Percentiles rank a stretch among this genome's conserved stretches.
Conservation (phyloP, 371 early-diverging fungal species). For the Rhizopus sp. region DNA sequence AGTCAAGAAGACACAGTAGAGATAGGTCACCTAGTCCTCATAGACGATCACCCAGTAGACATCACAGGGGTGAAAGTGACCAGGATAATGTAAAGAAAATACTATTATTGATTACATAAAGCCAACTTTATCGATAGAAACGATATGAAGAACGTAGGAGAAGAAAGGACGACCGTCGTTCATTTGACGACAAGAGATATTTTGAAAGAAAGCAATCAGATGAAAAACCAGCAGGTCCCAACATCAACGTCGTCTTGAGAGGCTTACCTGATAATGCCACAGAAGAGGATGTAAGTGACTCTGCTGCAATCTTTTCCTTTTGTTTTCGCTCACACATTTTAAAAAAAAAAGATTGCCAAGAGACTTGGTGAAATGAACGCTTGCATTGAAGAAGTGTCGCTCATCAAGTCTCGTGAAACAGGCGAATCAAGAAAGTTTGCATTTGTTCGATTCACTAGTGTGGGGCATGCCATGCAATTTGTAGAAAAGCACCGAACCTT, state of each 20-base stretch:
- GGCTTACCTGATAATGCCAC: constrained; percentile 41
- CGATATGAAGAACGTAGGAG: constrained; percentile 4
- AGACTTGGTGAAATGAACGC: constrained; percentile 25
- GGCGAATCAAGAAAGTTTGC: constrained; percentile 65
- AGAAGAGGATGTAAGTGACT: constrained; percentile 44
- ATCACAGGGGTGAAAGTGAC: background rate
- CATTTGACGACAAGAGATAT: constrained; percentile 10
- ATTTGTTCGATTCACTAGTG: constrained; percentile 64
- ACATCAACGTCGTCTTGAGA: constrained; percentile 52
- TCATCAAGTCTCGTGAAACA: constrained; percentile 56
- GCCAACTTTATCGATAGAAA: background rate
- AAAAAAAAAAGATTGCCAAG: constrained; percentile 26
- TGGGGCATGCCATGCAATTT: constrained; percentile 67
- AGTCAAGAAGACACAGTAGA: background rate
- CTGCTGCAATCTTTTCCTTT: background rate
- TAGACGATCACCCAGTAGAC: constrained; percentile 6
- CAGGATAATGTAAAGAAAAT: background rate
- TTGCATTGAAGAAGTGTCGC: constrained; percentile 32
- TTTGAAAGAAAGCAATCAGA: constrained; percentile 7
- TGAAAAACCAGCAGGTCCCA: constrained; percentile 26
- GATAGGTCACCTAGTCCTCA: background rate
- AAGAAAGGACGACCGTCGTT: constrained; percentile 1
- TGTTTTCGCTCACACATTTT: background rate
- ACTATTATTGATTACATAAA: background rate
- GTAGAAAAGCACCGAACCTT: constrained; percentile 52